Conservation (phyloP, 345 rosid species). For the Lepidium didymum region DNA sequence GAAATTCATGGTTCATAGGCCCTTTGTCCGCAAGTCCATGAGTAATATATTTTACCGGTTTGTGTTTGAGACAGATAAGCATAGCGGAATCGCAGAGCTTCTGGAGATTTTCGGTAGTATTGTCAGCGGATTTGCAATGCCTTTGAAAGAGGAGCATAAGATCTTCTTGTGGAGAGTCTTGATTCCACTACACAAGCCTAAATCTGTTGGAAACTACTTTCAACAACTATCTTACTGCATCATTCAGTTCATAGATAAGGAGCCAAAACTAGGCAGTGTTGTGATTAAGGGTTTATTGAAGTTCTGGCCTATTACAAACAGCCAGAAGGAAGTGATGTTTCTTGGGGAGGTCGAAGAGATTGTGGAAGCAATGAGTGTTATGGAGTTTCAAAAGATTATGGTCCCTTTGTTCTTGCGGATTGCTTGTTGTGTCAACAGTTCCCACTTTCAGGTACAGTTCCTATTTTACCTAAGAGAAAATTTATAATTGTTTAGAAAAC, state of each 20-base stretch:
- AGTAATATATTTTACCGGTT: conserved; percentile 70
- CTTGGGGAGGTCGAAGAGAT: conserved; percentile 79
- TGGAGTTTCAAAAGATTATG: conserved; percentile 80
- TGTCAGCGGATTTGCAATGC: conserved; percentile 77
- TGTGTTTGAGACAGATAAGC: conserved; percentile 73
- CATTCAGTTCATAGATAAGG: conserved; percentile 82
- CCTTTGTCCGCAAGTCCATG: conserved; percentile 67
- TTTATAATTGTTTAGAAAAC: neutral
- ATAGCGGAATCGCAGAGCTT: conserved; percentile 73
- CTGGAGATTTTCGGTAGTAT: conserved; percentile 85
- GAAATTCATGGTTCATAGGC: conserved; percentile 89
- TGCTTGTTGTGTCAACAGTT: conserved; percentile 72
- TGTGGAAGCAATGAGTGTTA: conserved; percentile 58
- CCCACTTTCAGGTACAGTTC: conserved; percentile 76
- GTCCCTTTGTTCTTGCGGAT: conserved; percentile 67
- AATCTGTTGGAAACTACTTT: conserved; percentile 64
- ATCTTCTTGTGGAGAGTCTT: conserved; percentile 77
- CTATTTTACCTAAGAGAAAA: neutral
- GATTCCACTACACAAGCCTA: conserved; percentile 86
- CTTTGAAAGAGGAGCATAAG: conserved; percentile 88
- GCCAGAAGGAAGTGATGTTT: conserved; percentile 92
- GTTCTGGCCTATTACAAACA: conserved; percentile 78
- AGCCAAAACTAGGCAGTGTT: conserved; percentile 55
- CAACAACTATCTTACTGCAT: conserved; percentile 72
- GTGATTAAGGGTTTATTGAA: conserved; percentile 69